These are phyloP conservation scores for Dactylellina leptospora DNA, from an alignment of 2,329 filamentous ascomycete genomes.

Conservation along the genomic window DNA sequence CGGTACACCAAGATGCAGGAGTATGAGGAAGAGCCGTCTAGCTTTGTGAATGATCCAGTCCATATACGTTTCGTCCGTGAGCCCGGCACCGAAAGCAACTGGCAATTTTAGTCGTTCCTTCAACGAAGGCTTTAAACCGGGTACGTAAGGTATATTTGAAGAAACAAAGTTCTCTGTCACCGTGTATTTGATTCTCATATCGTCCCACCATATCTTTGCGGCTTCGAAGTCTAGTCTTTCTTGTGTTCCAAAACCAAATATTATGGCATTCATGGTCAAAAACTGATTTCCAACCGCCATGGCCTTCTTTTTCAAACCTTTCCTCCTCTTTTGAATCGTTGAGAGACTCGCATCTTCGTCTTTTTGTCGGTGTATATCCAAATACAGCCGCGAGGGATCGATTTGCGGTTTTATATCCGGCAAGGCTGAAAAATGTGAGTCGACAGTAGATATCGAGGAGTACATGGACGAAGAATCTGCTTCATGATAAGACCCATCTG, in stretches of 20 bases:
- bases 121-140: constrained; percentile 43
- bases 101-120: constrained; percentile 67
- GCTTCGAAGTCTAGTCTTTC: constrained; percentile 49
- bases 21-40: constrained; percentile 74
- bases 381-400: constrained; percentile 46
- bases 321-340: constrained; percentile 24
- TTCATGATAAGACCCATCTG: constrained; percentile 29
- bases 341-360: constrained; percentile 42
- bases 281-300: constrained; percentile 46
- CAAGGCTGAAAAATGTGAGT: constrained; percentile 45
- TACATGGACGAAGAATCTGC: constrained; percentile 32
- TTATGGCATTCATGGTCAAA: constrained; percentile 47
- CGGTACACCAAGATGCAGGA: constrained; percentile 74
- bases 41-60: constrained; percentile 78
- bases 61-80: constrained; percentile 78
- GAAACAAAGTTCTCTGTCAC: constrained; percentile 48
- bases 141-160: constrained; percentile 47
- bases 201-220: constrained; percentile 51
- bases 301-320: constrained; percentile 29
- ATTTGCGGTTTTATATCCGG: constrained; percentile 35
- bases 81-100: constrained; percentile 72
- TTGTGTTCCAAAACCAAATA: constrained; percentile 50
- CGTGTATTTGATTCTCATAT: constrained; percentile 47
- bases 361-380: constrained; percentile 33
- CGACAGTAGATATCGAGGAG: constrained; percentile 40